phyloP scores from a whole-genome alignment of 1,284 basidiomycete species.

The Cystobasidiaceae sp. region DNA sequence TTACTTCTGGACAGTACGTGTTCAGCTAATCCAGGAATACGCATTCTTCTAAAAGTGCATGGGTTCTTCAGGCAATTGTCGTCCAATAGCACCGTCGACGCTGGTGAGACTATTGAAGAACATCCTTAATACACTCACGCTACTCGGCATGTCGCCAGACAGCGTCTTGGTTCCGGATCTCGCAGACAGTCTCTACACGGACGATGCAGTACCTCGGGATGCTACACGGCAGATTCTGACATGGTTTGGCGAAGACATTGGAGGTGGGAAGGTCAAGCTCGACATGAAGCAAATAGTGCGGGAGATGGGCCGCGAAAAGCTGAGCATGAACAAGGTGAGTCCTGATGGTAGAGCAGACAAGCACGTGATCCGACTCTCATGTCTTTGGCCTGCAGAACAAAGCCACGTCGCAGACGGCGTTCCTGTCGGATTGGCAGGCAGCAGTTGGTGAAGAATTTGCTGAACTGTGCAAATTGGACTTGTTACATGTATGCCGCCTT shows the following conservation, averaged over 20 bases:
- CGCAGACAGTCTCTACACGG: conserved; percentile 6
- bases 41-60: no score
- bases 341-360: not conserved
- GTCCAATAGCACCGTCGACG: not conserved
- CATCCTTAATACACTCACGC: conserved; percentile 15
- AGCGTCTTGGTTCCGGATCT: conserved; percentile 3
- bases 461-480: conserved; percentile 5
- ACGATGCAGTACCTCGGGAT: conserved; percentile 22
- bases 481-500: conserved; percentile 9
- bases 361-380: no score
- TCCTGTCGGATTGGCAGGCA: not conserved
- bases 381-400: conserved; percentile 8
- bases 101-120: conserved; percentile 16
- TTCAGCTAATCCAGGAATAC: no score
- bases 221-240: conserved; percentile 12
- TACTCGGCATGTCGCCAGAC: conserved; percentile 7
- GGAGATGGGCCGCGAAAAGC: conserved; percentile 13
- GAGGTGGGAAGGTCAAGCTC: not conserved
- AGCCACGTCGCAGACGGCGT: not conserved
- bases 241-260: conserved; percentile 16
- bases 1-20: conserved; percentile 2
- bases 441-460: conserved; percentile 19
- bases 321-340: conserved; percentile 3
- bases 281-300: not conserved
- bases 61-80: conserved; percentile 15